Evolutionary conservation across 2,329 filamentous ascomycete species (phyloP).

Genomic region (Ophiocordyceps unilateralis): DNA sequence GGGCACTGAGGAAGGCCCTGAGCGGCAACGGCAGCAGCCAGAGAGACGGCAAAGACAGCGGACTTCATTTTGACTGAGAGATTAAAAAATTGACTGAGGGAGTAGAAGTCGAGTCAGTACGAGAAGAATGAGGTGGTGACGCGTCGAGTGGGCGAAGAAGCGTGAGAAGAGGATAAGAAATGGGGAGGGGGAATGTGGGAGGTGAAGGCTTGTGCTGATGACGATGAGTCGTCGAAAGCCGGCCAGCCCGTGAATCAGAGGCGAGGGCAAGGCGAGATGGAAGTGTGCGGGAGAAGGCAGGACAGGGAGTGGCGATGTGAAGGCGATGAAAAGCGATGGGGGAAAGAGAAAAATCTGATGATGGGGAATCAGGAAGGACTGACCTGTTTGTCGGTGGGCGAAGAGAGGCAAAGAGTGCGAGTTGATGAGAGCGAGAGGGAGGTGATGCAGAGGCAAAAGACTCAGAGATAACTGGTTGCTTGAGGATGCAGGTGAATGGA

Average conservation of each 20-base stretch:
- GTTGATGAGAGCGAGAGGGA: neutral
- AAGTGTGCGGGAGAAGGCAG: neutral
- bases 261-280: neutral
- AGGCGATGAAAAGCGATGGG: too few species aligned
- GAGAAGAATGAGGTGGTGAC: neutral
- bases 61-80: conserved; percentile 32
- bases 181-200: neutral
- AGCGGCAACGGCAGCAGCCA: conserved; percentile 22
- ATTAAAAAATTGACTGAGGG: neutral
- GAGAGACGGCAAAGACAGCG: conserved; percentile 22
- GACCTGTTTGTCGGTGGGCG: neutral
- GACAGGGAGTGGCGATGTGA: neutral
- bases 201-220: neutral
- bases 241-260: neutral
- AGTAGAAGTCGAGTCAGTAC: neutral
- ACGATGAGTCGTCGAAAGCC: neutral
- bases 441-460: neutral
- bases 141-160: neutral
- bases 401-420: too few species aligned
- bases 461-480: neutral
- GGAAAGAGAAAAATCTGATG: too few species aligned
- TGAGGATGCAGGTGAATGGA: neutral
- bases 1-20: conserved; percentile 33
- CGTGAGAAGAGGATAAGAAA: neutral
- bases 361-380: too few species aligned